A percentile compares a stretch with the other conserved stretches of the same genome.
phyloP scores from a whole-genome alignment of 805 yeast species.

The Candida methanosorbosa region DNA sequence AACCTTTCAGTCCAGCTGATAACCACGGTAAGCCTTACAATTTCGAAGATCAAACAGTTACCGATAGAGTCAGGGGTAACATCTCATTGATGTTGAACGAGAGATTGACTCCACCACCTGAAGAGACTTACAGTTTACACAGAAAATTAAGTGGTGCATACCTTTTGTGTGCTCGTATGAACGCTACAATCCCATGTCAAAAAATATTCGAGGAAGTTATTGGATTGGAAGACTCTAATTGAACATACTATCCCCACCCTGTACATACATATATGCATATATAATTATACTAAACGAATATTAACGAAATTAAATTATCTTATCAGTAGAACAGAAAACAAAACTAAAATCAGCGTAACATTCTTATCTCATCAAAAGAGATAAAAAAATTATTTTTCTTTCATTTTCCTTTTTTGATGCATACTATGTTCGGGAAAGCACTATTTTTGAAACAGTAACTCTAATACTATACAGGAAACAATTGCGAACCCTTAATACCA shows the following conservation, averaged over 20 bases:
- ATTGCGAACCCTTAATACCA: too few species aligned
- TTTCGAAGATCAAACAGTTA: conserved; percentile 80
- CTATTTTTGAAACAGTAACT: too few species aligned
- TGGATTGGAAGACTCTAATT: conserved; percentile 31
- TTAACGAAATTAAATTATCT: too few species aligned
- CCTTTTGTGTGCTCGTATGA: conserved; percentile 75
- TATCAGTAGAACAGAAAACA: too few species aligned
- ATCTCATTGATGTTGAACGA: conserved; percentile 86
- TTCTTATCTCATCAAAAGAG: too few species aligned
- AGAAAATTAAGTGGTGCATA: conserved; percentile 93
- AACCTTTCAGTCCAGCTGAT: conserved; percentile 65
- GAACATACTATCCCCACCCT: background rate
- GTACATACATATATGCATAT: background rate
- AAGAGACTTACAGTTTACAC: conserved; percentile 94
- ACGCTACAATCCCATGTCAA: conserved; percentile 77
- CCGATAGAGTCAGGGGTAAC: conserved; percentile 85
- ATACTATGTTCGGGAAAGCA: too few species aligned
- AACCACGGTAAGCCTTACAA: conserved; percentile 48
- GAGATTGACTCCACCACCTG: conserved; percentile 94
- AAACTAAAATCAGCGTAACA: too few species aligned
- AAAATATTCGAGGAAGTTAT: conserved; percentile 69
- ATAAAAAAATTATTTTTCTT: too few species aligned
- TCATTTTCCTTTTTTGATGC: too few species aligned
- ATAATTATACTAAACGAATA: background rate
- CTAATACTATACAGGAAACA: too few species aligned